These are phyloP conservation scores for Russula lepida DNA, from an alignment of 768 basidiomycete genomes.

Conservation along the genomic window DNA sequence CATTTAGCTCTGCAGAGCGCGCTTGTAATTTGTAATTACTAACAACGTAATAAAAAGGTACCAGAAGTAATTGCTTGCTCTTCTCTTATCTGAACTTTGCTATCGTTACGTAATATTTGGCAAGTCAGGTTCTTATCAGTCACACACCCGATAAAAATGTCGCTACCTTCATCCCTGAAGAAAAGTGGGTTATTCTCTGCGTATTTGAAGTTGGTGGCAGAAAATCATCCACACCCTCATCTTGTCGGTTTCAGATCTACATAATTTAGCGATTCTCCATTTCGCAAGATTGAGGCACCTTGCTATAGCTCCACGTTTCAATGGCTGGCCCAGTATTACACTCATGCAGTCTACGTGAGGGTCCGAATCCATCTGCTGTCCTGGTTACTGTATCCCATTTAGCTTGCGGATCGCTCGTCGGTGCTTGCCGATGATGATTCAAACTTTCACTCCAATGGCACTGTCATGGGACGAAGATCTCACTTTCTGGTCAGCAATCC, in stretches of 20 bases:
- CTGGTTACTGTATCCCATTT: neutral
- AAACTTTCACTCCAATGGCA: neutral
- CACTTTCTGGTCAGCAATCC: neutral
- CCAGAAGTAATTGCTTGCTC: neutral
- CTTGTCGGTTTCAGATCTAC: neutral
- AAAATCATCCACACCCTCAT: neutral
- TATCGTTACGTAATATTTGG: neutral
- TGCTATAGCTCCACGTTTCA: neutral
- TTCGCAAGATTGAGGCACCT: neutral
- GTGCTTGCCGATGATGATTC: neutral
- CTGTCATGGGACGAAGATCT: neutral
- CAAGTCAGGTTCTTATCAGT: neutral
- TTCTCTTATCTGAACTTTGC: neutral
- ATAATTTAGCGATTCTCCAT: neutral
- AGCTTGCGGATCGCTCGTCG: neutral
- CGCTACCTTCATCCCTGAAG: neutral
- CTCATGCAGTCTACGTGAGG: neutral
- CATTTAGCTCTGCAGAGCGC: too few species aligned
- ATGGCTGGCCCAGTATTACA: neutral
- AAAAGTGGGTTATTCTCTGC: neutral
- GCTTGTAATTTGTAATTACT: neutral
- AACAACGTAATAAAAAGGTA: neutral
- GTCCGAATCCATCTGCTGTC: neutral
- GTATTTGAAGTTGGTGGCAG: neutral
- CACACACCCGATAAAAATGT: neutral